Conservation (phyloP, 2,329 filamentous ascomycete genomes). For the Herpotrichia juniperi region DNA sequence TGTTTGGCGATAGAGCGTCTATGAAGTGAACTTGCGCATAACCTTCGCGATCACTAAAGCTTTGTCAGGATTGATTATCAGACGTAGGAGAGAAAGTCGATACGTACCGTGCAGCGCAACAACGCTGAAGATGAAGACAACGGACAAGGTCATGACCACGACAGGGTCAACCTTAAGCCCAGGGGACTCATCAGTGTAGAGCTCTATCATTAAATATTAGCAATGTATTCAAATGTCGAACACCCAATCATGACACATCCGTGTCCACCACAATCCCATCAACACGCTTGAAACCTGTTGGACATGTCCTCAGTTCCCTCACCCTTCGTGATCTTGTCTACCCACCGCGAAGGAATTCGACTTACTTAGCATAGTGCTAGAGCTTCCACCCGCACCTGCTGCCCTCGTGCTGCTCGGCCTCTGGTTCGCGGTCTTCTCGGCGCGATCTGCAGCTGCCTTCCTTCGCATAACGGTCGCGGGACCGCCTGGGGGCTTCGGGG, state of each 20-base stretch:
- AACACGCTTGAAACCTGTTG: neutral
- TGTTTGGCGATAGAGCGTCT: constrained; percentile 16
- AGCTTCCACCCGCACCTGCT: constrained; percentile 93
- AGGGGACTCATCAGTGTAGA: constrained; percentile 98
- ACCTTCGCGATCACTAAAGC: constrained; percentile 88
- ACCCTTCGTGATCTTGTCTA: constrained; percentile 1
- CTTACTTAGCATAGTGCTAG: constrained; percentile 97
- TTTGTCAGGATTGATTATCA: constrained; percentile 18
- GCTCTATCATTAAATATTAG: constrained; percentile 59
- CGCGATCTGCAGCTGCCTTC: constrained; percentile 94
- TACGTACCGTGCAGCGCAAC: constrained; percentile 93
- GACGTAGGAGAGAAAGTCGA: neutral
- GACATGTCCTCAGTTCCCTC: neutral
- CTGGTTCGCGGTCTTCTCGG: constrained; percentile 94
- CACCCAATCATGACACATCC: neutral
- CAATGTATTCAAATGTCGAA: constrained; percentile 10
- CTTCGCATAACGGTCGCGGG: constrained; percentile 94
- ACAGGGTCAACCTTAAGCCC: constrained; percentile 98
- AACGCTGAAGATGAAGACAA: constrained; percentile 99
- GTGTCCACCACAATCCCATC: neutral
- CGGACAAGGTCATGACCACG: constrained; percentile 91
- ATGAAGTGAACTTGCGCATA: constrained; percentile 80
- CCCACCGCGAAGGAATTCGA: constrained; percentile 27
- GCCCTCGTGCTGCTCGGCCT: constrained; percentile 90
- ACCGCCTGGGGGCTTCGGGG: constrained; percentile 88